Evolutionary conservation across 148 eudicot species (phyloP), one percentile per base, ranked within the genome.

Genomic region (Dysphania ambrosioides): DNA sequence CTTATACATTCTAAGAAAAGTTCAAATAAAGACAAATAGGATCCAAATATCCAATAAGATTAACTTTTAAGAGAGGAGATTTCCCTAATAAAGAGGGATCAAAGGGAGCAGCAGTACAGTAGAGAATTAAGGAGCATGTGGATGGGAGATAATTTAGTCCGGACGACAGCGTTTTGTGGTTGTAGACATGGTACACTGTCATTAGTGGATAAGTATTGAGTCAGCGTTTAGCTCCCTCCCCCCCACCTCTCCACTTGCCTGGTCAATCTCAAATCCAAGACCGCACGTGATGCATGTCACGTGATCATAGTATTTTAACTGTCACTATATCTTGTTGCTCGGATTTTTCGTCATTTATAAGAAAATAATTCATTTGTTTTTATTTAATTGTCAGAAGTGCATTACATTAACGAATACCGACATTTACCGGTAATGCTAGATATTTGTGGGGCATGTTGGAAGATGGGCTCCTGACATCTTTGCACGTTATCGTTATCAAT

Each of bases 261-360:
- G 61, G 67, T 68, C 73, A 76, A 74, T 38, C 30, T 42, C 30
- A 32, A 42, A 76, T 30, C 72, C 72, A 12, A 60, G 60, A 69
- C 67, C 61, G 68, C 79, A 77, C 79, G 79, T 70, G 79, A 69
- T 41, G 16, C 18, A 2, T 53, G 18, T 55, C 73, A 76, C 79
- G 79, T 76, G 73, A 76, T 58, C 40, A 11, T 31, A 51, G 7
- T 53, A 35, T 51, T 31, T 30, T 40, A 2, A 30, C 7, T 8
- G 3, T 30, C 34, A n/a, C n/a, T n/a, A n/a, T n/a, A n/a, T n/a
- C n/a, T n/a, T n/a, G n/a, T n/a, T n/a, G n/a, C n/a, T n/a, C n/a
- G n/a, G n/a, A 23, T 49, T 42, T 21, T 29, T 51, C 49, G 3
- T 10, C 51, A 0, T 51, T 26, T 74, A 32, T 32, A n/a, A n/a